phyloP scores from a whole-genome alignment of 352 stramenopile species.

The Achlya hypogyna region DNA sequence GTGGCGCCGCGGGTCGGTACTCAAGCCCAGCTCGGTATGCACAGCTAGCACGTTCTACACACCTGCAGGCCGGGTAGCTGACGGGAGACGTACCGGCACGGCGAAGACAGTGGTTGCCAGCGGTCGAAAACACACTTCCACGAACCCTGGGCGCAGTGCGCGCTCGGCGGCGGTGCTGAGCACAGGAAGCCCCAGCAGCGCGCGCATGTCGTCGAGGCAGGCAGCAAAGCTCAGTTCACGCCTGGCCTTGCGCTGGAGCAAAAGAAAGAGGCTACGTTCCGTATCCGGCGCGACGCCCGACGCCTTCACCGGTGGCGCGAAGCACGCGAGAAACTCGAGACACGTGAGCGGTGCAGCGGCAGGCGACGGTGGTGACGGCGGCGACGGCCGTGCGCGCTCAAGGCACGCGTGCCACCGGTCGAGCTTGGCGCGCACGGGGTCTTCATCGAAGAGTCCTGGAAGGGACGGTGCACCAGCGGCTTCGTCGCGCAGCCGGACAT shows the following conservation, averaged over 20 bases:
- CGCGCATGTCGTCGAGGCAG: conserved; percentile 43
- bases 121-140: conserved; percentile 62
- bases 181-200: conserved; percentile 36
- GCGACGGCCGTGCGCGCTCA: conserved; percentile 22
- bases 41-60: conserved; percentile 49
- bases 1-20: conserved; percentile 24
- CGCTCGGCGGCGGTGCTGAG: conserved; percentile 35
- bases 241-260: conserved; percentile 44
- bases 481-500: conserved; percentile 4
- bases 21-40: conserved; percentile 51
- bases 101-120: conserved; percentile 71
- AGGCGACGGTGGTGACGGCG: conserved; percentile 34
- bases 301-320: conserved; percentile 48
- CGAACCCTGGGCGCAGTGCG: conserved; percentile 31
- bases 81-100: conserved; percentile 62
- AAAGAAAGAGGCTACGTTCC: conserved; percentile 43
- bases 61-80: background rate
- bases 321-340: conserved; percentile 71
- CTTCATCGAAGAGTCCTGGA: background rate
- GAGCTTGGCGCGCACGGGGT: conserved; percentile 43
- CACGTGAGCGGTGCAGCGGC: conserved; percentile 43
- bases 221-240: conserved; percentile 32
- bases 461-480: background rate
- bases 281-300: conserved; percentile 46
- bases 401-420: conserved; percentile 31